Conservation (phyloP, 2,329 filamentous ascomycete species). For the Cryphonectria japonica region DNA sequence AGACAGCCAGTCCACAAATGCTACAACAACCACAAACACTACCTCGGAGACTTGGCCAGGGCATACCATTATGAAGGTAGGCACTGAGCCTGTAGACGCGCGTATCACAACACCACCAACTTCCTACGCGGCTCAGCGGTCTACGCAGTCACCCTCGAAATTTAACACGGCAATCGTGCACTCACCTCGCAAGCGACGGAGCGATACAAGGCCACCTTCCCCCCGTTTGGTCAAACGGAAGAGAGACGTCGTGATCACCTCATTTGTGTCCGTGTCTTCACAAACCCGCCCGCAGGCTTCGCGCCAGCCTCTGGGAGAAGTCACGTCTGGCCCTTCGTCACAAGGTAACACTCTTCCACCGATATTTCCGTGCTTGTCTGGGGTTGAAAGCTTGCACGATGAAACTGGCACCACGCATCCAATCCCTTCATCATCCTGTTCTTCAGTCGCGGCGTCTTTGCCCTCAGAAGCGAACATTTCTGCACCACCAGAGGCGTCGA, state of each 20-base stretch:
- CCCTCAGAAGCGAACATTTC: not conserved
- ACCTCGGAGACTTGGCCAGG: constrained; percentile 24
- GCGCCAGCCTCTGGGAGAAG: constrained; percentile 25
- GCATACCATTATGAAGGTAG: not conserved
- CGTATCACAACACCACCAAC: constrained; percentile 18
- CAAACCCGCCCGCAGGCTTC: constrained; percentile 2
- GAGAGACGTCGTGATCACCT: not conserved
- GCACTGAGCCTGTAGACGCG: not conserved
- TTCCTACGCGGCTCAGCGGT: constrained; percentile 15
- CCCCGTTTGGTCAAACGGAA: constrained; percentile 6
- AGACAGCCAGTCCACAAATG: constrained; percentile 50
- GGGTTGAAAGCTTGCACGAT: not conserved
- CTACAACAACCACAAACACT: constrained; percentile 31
- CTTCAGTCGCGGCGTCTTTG: not conserved
- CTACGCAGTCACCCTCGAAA: not conserved
- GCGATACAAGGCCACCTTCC: not conserved
- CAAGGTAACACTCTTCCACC: constrained; percentile 10
- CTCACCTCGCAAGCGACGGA: constrained; percentile 21
- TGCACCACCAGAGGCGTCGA: not conserved
- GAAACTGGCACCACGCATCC: not conserved
- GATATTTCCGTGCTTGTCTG: not conserved
- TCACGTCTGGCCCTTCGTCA: constrained; percentile 21
- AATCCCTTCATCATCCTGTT: not conserved
- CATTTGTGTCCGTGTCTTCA: constrained; percentile 1
- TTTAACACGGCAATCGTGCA: no score